Evolutionary conservation across 768 basidiomycete genomes (phyloP), one percentile per base, ranked within the genome.

Genomic region (Leccinellum rugosiceps): DNA sequence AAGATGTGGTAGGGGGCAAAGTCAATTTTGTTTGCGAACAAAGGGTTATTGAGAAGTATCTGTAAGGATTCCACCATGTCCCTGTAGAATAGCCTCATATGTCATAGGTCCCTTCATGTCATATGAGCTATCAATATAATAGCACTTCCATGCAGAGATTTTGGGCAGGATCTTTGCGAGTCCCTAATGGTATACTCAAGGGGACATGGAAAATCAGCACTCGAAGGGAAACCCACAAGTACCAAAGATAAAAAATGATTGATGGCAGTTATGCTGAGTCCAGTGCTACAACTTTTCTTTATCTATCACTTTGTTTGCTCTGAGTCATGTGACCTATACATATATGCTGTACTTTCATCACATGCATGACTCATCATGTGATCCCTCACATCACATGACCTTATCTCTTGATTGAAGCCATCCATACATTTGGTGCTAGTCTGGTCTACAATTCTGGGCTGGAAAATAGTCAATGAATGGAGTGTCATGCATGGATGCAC

Each of bases 11-110:
- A 41, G 3, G 38, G 38, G n/a, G 8, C 15, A 41, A 41, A 41
- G 15, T 41, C 38, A 8, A 41, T 41, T n/a, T 9, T 7, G n/a
- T 60, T 13, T 2, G 68, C 53, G 34, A 58, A 48, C 17, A 62
- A 35, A 31, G 6, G 46, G 23, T 48, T 47, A 21, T 48, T 3
- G 8, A 55, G 53, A 1, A 55, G 21, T 14, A 17, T 26, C 9
- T 55, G 46, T 35, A 55, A n/a, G 19, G 46, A 55, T 0, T 48
- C 46, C 11, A 55, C 5, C 2, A 34, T 26, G 11, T 55, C 44
- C 17, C 45, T 31, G 13, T 54, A 54, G 15, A 54, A 46, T 1
- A 53, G 31, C 3, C 21, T n/a, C n/a, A n/a, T n/a, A n/a, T n/a
- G n/a, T 53, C 4, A 13, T 28, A 32, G 25, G 6, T 13, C 7